Conservation (phyloP, 495 filamentous ascomycete species). For the Lasiosphaeris hirsuta region DNA sequence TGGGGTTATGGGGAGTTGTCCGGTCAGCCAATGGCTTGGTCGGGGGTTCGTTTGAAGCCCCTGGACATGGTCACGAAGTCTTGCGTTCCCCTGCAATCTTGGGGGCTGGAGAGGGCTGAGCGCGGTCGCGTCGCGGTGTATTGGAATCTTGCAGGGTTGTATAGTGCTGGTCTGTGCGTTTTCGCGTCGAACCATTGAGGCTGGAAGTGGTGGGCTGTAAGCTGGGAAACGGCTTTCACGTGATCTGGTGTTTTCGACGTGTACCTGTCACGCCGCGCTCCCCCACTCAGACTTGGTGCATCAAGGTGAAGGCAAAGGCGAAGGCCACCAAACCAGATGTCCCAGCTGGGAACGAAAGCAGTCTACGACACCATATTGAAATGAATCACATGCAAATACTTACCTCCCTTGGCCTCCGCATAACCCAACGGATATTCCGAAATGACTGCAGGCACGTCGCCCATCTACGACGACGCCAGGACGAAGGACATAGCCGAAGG, state of each 20-base stretch:
- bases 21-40: too few species aligned
- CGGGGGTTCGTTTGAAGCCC: too few species aligned
- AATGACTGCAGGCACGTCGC: slow-evolving; percentile 4
- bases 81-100: not conserved
- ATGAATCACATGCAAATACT: too few species aligned
- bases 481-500: not conserved
- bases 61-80: too few species aligned
- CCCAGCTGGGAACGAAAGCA: not conserved
- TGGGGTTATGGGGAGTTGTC: too few species aligned
- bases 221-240: too few species aligned
- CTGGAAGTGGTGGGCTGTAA: too few species aligned
- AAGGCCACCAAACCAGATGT: not conserved
- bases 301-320: not conserved
- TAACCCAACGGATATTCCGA: not conserved
- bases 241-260: slow-evolving; percentile 4
- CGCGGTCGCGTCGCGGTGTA: not conserved
- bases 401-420: not conserved
- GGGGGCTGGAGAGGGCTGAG: not conserved
- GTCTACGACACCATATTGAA: not conserved
- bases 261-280: not conserved
- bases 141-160: too few species aligned
- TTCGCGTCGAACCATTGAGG: too few species aligned
- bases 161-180: slow-evolving; percentile 3
- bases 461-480: not conserved
- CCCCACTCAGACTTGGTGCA: not conserved